Conservation (phyloP, 2,329 filamentous ascomycete species). For the Endocalyx cinctus region DNA sequence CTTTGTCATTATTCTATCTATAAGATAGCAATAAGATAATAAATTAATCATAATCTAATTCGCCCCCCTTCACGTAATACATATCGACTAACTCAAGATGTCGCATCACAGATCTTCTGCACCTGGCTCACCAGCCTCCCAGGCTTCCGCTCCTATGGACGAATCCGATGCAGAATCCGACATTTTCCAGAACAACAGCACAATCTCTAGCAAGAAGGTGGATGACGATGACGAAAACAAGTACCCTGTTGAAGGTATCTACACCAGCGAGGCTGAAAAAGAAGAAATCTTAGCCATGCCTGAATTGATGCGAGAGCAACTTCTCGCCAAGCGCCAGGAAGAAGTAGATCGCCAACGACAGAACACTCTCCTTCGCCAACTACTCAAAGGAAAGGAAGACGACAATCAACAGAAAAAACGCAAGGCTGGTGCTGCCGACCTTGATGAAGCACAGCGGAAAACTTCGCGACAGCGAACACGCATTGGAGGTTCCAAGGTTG, state of each 20-base stretch:
- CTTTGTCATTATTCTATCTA: too few relatives aligned
- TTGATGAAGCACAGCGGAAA: constrained; percentile 74
- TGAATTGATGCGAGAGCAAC: constrained; percentile 85
- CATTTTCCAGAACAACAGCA: constrained; percentile 36
- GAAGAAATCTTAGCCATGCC: constrained; percentile 77
- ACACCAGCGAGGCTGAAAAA: constrained; percentile 69
- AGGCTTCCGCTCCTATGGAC: constrained; percentile 83
- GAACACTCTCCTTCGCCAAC: constrained; percentile 73
- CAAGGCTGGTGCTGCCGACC: constrained; percentile 72
- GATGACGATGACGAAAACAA: constrained; percentile 51
- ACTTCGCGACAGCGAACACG: constrained; percentile 67
- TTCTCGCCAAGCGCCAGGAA: constrained; percentile 81
- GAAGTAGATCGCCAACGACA: constrained; percentile 79
- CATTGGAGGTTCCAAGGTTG: constrained; percentile 59
- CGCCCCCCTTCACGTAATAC: too few relatives aligned
- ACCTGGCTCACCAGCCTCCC: constrained; percentile 66
- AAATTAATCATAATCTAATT: too few relatives aligned
- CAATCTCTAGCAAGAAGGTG: constrained; percentile 26
- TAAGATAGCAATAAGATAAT: too few relatives aligned
- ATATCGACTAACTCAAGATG: too few relatives aligned
- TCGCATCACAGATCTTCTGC: constrained; percentile 63
- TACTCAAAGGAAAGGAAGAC: constrained; percentile 64
- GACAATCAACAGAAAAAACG: constrained; percentile 65
- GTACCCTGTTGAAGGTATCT: constrained; percentile 86
- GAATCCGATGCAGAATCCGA: constrained; percentile 79